These are phyloP conservation scores for Haplosporangium sp. DNA, from an alignment of 371 early-diverging fungal genomes.

Conservation along the genomic window DNA sequence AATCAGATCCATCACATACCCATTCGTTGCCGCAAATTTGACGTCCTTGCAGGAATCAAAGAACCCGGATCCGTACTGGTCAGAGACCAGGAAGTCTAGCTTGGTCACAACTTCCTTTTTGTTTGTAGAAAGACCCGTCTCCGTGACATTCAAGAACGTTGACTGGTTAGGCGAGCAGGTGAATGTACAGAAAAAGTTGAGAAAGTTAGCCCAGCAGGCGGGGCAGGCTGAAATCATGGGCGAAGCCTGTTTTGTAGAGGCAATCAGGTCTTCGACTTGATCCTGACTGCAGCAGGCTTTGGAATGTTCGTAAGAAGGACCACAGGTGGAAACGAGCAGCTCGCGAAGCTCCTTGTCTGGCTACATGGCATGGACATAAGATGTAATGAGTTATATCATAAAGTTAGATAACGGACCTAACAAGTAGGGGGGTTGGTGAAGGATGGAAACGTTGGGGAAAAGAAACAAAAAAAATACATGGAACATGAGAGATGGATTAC, in stretches of 20 bases:
- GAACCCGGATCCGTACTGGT: constrained; percentile 69
- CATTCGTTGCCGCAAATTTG: constrained; percentile 76
- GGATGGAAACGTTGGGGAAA: neutral
- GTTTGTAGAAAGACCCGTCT: constrained; percentile 36
- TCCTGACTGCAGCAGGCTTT: constrained; percentile 71
- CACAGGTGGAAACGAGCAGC: constrained; percentile 69
- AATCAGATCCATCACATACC: constrained; percentile 80
- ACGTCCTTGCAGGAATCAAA: constrained; percentile 82
- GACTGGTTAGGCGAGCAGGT: constrained; percentile 81
- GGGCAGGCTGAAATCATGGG: constrained; percentile 76
- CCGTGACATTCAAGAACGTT: constrained; percentile 76
- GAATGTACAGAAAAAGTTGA: constrained; percentile 78
- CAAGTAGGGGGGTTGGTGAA: neutral
- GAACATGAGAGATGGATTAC: constrained; percentile 21
- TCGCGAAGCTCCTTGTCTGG: constrained; percentile 62
- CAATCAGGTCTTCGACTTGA: constrained; percentile 65
- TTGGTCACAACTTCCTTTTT: constrained; percentile 60
- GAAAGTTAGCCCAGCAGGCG: constrained; percentile 82
- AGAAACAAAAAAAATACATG: neutral
- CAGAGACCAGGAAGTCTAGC: constrained; percentile 71
- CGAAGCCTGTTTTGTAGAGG: constrained; percentile 67
- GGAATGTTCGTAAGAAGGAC: constrained; percentile 62
- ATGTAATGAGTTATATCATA: neutral
- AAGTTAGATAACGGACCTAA: too few relatives aligned
- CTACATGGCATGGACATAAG: constrained; percentile 10